Conservation (phyloP, 345 rosid species). For the Physaria fendleri region DNA sequence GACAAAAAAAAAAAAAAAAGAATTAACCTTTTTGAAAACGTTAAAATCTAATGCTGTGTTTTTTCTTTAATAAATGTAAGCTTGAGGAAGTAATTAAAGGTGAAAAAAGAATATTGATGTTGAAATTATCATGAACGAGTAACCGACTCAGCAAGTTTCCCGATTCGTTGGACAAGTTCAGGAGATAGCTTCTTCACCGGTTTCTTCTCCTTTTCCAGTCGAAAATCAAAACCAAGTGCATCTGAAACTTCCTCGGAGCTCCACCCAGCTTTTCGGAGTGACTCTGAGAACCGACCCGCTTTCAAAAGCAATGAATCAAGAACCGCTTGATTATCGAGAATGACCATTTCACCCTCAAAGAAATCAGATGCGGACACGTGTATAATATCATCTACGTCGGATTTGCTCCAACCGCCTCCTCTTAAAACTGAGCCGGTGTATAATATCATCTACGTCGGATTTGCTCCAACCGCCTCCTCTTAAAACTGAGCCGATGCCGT, state of each 20-base stretch:
- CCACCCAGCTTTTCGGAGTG: slow-evolving; percentile 92
- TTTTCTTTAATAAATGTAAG: not conserved
- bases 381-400: slow-evolving; percentile 67
- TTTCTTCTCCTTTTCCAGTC: slow-evolving; percentile 70
- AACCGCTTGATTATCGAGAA: slow-evolving; percentile 72
- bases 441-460: slow-evolving; percentile 65
- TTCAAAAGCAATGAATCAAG: slow-evolving; percentile 73
- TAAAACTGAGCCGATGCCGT: slow-evolving; percentile 70
- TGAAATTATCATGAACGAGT: slow-evolving; percentile 44
- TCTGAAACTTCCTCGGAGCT: slow-evolving; percentile 96
- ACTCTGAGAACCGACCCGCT: slow-evolving; percentile 84
- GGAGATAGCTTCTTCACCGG: slow-evolving; percentile 69
- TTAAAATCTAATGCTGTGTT: slow-evolving; percentile 10
- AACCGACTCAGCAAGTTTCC: slow-evolving; percentile 78
- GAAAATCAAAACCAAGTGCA: slow-evolving; percentile 73
- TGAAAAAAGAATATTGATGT: slow-evolving; percentile 1
- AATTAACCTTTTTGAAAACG: slow-evolving; percentile 18
- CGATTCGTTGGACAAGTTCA: slow-evolving; percentile 59
- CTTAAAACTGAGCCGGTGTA: slow-evolving; percentile 79
- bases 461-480: slow-evolving; percentile 90
- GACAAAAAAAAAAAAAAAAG: no score
- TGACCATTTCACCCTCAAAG: slow-evolving; percentile 69
- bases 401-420: slow-evolving; percentile 85
- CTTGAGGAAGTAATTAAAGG: not conserved
- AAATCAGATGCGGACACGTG: slow-evolving; percentile 84